Percentiles rank a stretch among this genome's conserved stretches.
phyloP scores from a whole-genome alignment of 2,329 filamentous ascomycete species.

The Zymoseptoria crescenta region DNA sequence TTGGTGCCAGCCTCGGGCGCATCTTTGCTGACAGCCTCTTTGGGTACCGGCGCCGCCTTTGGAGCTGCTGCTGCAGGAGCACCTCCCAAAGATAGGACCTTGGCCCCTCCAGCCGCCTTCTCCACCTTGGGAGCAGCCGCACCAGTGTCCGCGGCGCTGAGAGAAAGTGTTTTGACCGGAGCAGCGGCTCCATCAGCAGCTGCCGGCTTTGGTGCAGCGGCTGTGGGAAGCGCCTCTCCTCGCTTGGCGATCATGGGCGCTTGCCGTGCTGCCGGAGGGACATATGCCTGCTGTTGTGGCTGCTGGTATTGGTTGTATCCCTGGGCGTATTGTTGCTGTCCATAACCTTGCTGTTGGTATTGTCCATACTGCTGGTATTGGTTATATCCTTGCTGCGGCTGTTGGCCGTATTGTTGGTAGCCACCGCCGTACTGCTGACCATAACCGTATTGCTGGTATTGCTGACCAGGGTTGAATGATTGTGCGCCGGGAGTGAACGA shows the following conservation, averaged over 20 bases:
- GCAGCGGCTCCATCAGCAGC: constrained; percentile 46
- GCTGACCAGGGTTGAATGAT: constrained; percentile 24
- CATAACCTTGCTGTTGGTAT: constrained; percentile 32
- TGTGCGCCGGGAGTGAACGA: constrained; percentile 32
- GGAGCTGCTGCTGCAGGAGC: constrained; percentile 42
- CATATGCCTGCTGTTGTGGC: constrained; percentile 42
- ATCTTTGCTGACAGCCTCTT: constrained; percentile 29
- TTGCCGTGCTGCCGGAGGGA: constrained; percentile 45
- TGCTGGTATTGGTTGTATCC: constrained; percentile 35
- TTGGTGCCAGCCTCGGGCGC: constrained; percentile 67
- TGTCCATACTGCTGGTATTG: constrained; percentile 36
- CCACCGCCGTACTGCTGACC: constrained; percentile 33
- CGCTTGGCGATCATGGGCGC: constrained; percentile 59
- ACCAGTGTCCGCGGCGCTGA: constrained; percentile 41
- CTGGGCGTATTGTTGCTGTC: constrained; percentile 28
- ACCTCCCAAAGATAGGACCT: constrained; percentile 62
- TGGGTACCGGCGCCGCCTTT: constrained; percentile 29
- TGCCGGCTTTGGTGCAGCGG: constrained; percentile 36
- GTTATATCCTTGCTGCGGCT: constrained; percentile 35
- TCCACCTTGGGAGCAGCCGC: constrained; percentile 50
- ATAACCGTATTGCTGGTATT: constrained; percentile 30
- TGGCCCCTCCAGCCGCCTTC: constrained; percentile 46
- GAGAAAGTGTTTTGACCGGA: constrained; percentile 53
- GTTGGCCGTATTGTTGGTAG: constrained; percentile 16
- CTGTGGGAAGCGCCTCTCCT: constrained; percentile 43